These are phyloP conservation scores for Cutaneotrichosporon mucoides DNA, from an alignment of 1,284 basidiomycete species.

Conservation along the genomic window DNA sequence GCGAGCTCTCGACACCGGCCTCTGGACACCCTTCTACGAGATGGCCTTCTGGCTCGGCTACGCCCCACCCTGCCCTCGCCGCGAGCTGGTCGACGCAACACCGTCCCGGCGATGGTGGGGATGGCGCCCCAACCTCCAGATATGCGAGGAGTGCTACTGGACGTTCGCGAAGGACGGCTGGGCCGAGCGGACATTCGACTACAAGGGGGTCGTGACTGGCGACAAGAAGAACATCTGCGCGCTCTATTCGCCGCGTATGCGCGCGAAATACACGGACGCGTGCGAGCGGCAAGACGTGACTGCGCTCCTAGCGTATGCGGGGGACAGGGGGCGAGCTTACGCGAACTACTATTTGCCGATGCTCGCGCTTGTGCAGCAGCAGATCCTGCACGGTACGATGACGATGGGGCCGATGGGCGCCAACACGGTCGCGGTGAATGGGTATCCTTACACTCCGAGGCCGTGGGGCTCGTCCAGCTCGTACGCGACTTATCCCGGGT, in stretches of 20 bases:
- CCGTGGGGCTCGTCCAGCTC: too few species aligned
- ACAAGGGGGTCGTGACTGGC: background rate
- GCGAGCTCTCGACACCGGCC: background rate
- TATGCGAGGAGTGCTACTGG: conserved; percentile 3
- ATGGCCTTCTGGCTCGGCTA: background rate
- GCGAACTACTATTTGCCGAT: background rate
- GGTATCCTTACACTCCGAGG: too few species aligned
- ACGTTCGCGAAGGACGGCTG: background rate
- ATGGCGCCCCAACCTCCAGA: conserved; percentile 1
- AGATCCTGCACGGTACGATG: background rate
- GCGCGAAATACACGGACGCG: background rate
- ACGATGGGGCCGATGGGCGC: background rate
- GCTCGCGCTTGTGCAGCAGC: background rate
- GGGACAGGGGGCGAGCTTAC: background rate
- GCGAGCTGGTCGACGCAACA: background rate
- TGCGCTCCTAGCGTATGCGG: background rate
- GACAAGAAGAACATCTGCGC: background rate
- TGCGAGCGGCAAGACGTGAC: background rate
- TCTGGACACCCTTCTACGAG: conserved; percentile 1
- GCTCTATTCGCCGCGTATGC: background rate
- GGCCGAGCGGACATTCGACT: background rate
- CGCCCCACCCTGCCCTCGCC: background rate
- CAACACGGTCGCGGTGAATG: too few species aligned
- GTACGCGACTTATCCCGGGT: too few species aligned
- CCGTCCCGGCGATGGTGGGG: conserved; percentile 1